Percentiles rank a stretch among this genome's conserved stretches.
Evolutionary conservation across 305 asterid species (phyloP).

Genomic region (Rubia peregrina): DNA sequence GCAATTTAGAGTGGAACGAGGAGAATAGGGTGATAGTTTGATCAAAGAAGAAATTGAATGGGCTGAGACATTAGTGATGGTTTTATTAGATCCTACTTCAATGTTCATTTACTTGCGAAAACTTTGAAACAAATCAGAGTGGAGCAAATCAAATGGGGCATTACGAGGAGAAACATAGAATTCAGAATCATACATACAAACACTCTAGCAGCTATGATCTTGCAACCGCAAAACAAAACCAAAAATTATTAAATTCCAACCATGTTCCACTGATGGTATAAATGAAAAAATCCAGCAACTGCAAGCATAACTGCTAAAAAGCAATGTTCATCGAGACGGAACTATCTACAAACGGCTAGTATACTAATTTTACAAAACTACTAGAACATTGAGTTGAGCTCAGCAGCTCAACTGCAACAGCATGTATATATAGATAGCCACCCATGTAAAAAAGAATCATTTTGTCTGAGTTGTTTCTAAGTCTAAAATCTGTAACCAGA

Average conservation of each 20-base stretch:
- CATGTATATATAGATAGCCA: constrained; percentile 26
- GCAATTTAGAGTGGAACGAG: too few relatives aligned
- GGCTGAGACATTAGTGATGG: too few relatives aligned
- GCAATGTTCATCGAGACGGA: constrained; percentile 21
- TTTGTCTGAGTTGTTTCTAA: constrained; percentile 25
- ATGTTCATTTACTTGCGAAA: too few relatives aligned
- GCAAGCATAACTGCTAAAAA: constrained; percentile 24
- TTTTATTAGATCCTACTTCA: too few relatives aligned
- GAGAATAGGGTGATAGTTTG: too few relatives aligned
- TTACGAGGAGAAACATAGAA: too few relatives aligned
- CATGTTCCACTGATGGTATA: constrained; percentile 17
- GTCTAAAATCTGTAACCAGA: constrained; percentile 67
- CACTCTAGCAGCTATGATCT: background rate
- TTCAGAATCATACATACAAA: too few relatives aligned
- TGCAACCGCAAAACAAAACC: background rate
- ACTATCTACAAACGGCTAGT: constrained; percentile 54
- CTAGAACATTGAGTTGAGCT: constrained; percentile 35
- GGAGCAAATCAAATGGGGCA: too few relatives aligned
- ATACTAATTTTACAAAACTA: constrained; percentile 38
- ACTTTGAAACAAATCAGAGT: too few relatives aligned
- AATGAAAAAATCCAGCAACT: constrained; percentile 32
- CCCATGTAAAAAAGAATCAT: constrained; percentile 46
- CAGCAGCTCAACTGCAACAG: constrained; percentile 30
- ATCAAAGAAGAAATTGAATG: too few relatives aligned
- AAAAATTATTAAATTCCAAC: background rate